Percentiles rank a stretch among this genome's conserved stretches.
These are phyloP conservation scores for Trifolium fragiferum DNA, from an alignment of 306 rosid genomes.

Conservation along the genomic window DNA sequence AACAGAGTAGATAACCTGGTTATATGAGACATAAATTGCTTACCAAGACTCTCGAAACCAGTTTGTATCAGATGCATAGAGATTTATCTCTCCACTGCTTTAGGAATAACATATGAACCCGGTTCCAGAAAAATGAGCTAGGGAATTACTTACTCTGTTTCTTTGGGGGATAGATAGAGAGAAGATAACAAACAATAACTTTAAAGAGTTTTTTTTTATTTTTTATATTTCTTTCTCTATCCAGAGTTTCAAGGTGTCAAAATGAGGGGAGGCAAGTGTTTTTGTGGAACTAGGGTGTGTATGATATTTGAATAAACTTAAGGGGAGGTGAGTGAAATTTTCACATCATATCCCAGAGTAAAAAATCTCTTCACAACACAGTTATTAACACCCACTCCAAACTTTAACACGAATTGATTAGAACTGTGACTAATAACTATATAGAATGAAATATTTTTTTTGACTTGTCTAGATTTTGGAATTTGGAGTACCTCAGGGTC, in stretches of 20 bases:
- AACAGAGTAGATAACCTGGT: too few relatives aligned
- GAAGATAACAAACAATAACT: not conserved
- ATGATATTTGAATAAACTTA: not conserved
- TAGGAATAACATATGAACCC: not conserved
- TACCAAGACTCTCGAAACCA: too few relatives aligned
- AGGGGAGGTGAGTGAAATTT: not conserved
- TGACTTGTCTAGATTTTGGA: slow-evolving; percentile 4
- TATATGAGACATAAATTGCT: too few relatives aligned
- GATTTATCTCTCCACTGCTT: not conserved
- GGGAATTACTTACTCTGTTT: not conserved
- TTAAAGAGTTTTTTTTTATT: not conserved
- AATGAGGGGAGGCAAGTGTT: not conserved
- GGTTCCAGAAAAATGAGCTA: not conserved
- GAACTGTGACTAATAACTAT: not conserved
- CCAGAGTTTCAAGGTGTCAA: not conserved
- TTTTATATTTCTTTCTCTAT: not conserved
- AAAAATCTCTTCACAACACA: not conserved
- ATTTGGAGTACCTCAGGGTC: slow-evolving; percentile 18
- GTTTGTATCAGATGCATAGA: not conserved
- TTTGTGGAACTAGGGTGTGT: not conserved
- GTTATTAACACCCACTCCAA: not conserved
- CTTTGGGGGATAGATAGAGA: not conserved
- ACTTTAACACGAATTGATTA: not conserved
- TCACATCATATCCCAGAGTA: not conserved
- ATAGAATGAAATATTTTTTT: slow-evolving; percentile 10